Evolutionary conservation across 2,329 filamentous ascomycete species (phyloP).

Genomic region (Hypoxylon sp.): DNA sequence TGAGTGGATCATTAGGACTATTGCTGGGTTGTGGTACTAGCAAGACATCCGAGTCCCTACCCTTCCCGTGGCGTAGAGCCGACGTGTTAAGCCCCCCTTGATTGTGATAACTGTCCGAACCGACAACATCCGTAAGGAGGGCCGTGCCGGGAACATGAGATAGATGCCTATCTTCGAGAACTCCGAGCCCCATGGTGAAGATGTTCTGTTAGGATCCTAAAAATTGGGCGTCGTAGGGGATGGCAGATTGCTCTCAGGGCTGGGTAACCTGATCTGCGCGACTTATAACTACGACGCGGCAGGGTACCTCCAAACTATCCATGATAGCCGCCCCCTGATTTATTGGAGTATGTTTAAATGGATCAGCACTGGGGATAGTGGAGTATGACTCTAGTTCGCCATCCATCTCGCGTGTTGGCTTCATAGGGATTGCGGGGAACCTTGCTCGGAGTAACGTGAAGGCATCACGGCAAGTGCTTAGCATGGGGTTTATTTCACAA

Average conservation of each 20-base stretch:
- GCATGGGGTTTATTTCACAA: conserved; percentile 12
- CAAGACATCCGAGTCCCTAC: conserved; percentile 57
- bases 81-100: conserved; percentile 47
- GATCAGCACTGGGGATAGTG: conserved; percentile 19
- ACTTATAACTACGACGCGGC: conserved; percentile 29
- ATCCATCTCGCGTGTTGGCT: conserved; percentile 23
- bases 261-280: conserved; percentile 9
- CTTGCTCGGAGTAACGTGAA: conserved; percentile 36
- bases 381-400: conserved; percentile 9
- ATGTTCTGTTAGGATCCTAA: not conserved
- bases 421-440: conserved; percentile 41
- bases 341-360: conserved; percentile 19
- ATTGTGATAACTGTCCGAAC: conserved; percentile 52
- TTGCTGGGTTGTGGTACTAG: conserved; percentile 63
- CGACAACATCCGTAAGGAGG: conserved; percentile 49
- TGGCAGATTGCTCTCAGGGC: not conserved
- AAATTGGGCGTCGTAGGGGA: not conserved
- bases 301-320: conserved; percentile 25
- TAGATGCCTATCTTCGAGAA: conserved; percentile 51
- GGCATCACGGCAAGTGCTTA: conserved; percentile 42
- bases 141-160: conserved; percentile 52
- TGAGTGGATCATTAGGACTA: conserved; percentile 58
- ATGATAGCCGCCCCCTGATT: conserved; percentile 3
- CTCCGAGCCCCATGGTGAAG: conserved; percentile 51
- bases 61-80: conserved; percentile 43